Evolutionary conservation across 2,329 filamentous ascomycete genomes (phyloP).

Genomic region (Cladosporium cucumerinum): DNA sequence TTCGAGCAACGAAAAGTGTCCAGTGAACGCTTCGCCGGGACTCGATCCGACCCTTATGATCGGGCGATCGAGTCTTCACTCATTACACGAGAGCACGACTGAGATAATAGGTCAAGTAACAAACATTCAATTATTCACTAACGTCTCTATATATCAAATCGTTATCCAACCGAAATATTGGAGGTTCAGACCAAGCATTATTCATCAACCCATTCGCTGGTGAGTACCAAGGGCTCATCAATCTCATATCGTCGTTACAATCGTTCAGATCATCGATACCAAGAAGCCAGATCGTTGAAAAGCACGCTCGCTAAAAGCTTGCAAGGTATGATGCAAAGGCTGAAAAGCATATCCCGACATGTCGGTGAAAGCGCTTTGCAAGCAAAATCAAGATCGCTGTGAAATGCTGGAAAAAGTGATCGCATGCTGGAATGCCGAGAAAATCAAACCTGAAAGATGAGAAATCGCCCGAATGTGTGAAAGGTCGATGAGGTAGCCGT

Average conservation of each 20-base stretch:
- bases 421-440: not conserved
- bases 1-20: not conserved
- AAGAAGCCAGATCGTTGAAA: not conserved
- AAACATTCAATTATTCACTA: not conserved
- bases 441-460: not conserved
- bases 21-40: not conserved
- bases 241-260: not conserved
- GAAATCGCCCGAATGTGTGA: not conserved
- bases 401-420: not conserved
- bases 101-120: not conserved
- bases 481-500: constrained; percentile 3
- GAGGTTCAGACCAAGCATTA: not conserved
- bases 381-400: not conserved
- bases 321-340: not conserved
- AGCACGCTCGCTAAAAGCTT: not conserved
- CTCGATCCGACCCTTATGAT: not conserved
- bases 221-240: not conserved
- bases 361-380: not conserved
- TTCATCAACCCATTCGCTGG: not conserved
- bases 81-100: not conserved
- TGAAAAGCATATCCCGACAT: not conserved
- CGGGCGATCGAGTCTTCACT: not conserved
- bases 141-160: not conserved
- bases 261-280: not conserved
- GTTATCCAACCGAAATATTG: not conserved